phyloP scores from a whole-genome alignment of 192 early-diverging fungal genomes.

The Backusella luteola region DNA sequence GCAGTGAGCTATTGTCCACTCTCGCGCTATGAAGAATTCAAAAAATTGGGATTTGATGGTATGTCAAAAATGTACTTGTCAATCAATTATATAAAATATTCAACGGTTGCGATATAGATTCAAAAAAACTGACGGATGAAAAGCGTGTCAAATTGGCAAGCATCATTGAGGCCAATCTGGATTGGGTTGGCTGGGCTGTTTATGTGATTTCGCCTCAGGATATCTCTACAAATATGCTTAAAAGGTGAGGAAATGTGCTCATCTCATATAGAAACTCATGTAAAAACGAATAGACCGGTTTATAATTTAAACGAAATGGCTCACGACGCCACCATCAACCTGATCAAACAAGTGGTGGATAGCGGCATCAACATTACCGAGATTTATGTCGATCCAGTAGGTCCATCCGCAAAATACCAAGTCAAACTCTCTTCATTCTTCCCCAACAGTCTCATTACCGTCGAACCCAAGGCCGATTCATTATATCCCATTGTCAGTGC shows the following conservation, averaged over 20 bases:
- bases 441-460: slow-evolving; percentile 75
- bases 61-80: background rate
- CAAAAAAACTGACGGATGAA: slow-evolving; percentile 86
- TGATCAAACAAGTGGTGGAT: slow-evolving; percentile 68
- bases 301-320: slow-evolving; percentile 93
- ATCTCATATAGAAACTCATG: background rate
- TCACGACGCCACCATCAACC: slow-evolving; percentile 88
- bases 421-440: slow-evolving; percentile 73
- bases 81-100: background rate
- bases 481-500: slow-evolving; percentile 93
- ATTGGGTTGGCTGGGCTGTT: slow-evolving; percentile 84
- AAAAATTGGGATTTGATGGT: slow-evolving; percentile 82
- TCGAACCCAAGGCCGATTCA: slow-evolving; percentile 93
- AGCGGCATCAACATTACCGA: slow-evolving; percentile 64
- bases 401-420: slow-evolving; percentile 85
- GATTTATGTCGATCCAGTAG: slow-evolving; percentile 96
- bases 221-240: slow-evolving; percentile 90
- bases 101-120: slow-evolving; percentile 61
- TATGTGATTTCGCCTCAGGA: slow-evolving; percentile 83
- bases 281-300: slow-evolving; percentile 54
- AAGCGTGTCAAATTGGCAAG: slow-evolving; percentile 72
- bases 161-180: slow-evolving; percentile 50
- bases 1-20: slow-evolving; percentile 80
- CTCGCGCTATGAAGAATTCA: slow-evolving; percentile 60
- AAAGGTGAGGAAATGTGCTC: slow-evolving; percentile 46